Percentiles rank a stretch among this genome's conserved stretches.
phyloP scores from a whole-genome alignment of 2,329 filamentous ascomycete species.

The Coniochaeta prunicola region DNA sequence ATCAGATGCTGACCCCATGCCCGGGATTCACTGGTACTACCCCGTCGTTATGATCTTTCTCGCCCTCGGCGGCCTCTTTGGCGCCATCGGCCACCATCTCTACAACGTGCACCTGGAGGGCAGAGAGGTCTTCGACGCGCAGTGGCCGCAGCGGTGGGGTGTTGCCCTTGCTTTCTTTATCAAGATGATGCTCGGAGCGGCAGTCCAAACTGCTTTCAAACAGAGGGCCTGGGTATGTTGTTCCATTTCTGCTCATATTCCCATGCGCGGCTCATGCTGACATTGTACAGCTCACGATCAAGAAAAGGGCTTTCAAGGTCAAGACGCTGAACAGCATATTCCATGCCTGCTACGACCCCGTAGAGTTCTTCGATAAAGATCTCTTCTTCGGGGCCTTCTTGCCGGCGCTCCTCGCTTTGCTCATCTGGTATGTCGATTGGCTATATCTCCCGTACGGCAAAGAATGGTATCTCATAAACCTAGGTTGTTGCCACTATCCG shows the following conservation, averaged over 20 bases:
- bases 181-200: conserved; percentile 5
- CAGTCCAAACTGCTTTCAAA: conserved; percentile 10
- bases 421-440: neutral
- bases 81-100: conserved; percentile 7
- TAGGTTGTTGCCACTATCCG: conserved; percentile 9
- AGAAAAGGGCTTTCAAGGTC: conserved; percentile 6
- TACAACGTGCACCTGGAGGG: conserved; percentile 8
- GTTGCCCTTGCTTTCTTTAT: conserved; percentile 11
- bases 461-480: neutral
- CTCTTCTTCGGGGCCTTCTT: neutral
- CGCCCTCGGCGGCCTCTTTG: conserved; percentile 5
- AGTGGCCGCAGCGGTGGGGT: conserved; percentile 9
- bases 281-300: conserved; percentile 5
- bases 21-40: neutral
- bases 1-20: neutral
- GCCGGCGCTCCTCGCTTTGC: neutral
- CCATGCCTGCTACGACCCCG: conserved; percentile 1
- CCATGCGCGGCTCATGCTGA: neutral
- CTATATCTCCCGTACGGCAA: neutral
- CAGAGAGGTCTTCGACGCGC: conserved; percentile 4
- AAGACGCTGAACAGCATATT: conserved; percentile 9
- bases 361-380: neutral
- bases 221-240: conserved; percentile 9
- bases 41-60: conserved; percentile 6
- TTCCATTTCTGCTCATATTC: neutral